Evolutionary conservation across 2,329 filamentous ascomycete genomes (phyloP), one percentile per base, ranked within the genome.

Genomic region (Eutypa lata): DNA sequence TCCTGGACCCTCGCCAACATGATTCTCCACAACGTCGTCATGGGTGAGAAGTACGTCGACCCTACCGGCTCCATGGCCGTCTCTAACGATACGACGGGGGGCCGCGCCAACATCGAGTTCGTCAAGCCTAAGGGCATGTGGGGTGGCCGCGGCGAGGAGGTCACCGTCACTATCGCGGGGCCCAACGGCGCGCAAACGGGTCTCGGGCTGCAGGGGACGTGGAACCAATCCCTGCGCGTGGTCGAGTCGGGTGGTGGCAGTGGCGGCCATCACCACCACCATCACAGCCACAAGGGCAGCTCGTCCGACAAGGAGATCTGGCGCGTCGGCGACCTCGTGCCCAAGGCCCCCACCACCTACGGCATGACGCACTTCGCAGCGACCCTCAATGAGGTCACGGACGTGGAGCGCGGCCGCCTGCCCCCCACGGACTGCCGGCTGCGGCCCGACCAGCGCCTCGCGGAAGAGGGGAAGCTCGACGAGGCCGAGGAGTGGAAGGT

Each of bases 1-100:
- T 92, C 87, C 61, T 99, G 91, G 91, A 88, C 82, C 45, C 80
- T 90, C 18, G 91, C 93, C 1, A 96, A 91, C 4, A 90, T 89
- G 59, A 97, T 97, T 73, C 74, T 99, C 51, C 86, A 94, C 47
- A 99, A 99, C 68, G 91, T 99, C 49, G 95, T 99, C 51, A 93
- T 96, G 63, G 94, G 94, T 38, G 94, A 99, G 72, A 99, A 97
- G 72, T 99, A 99, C 67, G 86, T 97, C 13, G 94, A 99, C 72
- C 94, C 94, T 0, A 90, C 95, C 1, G 92, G 92, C 45, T 90
- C 83, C 43, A 94, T 97, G 90, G 85, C 87, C 22, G 83, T 99
- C 33, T 75, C 83, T 59, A 93, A 93, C 68, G 94, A 99, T 65
- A 88, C 82, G 5, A 91, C 87, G 0, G 91, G 92, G 7, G 85